Evolutionary conservation across 2,329 filamentous ascomycete species (phyloP).

Genomic region (Colletotrichum eleusines): DNA sequence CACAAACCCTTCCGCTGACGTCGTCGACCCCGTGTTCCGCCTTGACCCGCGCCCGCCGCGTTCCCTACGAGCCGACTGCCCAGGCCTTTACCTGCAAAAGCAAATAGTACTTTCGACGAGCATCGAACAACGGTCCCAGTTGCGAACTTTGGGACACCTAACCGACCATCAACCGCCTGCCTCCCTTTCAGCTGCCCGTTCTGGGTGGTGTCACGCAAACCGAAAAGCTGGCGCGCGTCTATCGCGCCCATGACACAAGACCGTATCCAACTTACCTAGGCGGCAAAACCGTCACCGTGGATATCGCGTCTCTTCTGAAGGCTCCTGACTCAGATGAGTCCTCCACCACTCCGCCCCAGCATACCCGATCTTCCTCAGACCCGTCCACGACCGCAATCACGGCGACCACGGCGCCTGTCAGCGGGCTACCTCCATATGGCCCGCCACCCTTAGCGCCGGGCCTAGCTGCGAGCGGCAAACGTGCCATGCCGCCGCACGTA

Average conservation of each 20-base stretch:
- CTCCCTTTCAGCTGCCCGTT: constrained; percentile 24
- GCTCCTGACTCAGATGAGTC: constrained; percentile 80
- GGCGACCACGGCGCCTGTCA: constrained; percentile 42
- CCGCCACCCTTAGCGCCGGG: constrained; percentile 49
- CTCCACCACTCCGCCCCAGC: constrained; percentile 60
- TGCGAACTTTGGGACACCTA: constrained; percentile 16
- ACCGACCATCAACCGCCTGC: constrained; percentile 28
- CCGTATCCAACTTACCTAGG: constrained; percentile 48
- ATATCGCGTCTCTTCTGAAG: constrained; percentile 93
- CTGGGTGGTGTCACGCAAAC: constrained; percentile 32
- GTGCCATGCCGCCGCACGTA: constrained; percentile 66
- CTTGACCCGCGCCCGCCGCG: background rate
- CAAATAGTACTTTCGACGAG: constrained; percentile 10
- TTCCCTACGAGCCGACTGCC: constrained; percentile 22
- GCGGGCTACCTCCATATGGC: constrained; percentile 40
- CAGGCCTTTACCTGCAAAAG: constrained; percentile 15
- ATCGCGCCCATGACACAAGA: constrained; percentile 49
- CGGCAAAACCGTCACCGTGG: constrained; percentile 78
- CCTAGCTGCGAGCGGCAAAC: constrained; percentile 55
- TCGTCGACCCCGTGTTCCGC: constrained; percentile 5
- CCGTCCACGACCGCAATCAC: constrained; percentile 46
- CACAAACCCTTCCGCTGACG: constrained; percentile 5
- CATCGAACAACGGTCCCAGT: constrained; percentile 24
- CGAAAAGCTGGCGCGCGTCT: constrained; percentile 42
- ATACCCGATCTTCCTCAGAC: constrained; percentile 53